Conservation (phyloP, 257 asterid genomes). For the Fraxinus cuspidata region DNA sequence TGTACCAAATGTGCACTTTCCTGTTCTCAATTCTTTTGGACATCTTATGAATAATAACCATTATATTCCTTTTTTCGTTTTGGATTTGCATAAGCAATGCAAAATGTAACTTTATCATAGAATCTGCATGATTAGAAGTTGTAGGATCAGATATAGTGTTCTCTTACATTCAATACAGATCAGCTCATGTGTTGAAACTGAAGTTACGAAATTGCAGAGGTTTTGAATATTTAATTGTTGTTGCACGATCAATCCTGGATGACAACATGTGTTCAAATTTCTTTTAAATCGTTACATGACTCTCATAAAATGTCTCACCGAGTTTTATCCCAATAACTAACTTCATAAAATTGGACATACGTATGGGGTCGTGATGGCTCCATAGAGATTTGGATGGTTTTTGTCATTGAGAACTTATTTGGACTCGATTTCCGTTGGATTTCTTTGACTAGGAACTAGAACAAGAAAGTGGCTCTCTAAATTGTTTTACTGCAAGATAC, state of each 20-base stretch:
- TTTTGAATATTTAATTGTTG: not conserved
- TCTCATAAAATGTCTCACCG: not conserved
- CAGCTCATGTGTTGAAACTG: not conserved
- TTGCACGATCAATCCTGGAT: not conserved
- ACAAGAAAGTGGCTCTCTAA: not conserved
- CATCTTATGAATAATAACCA: slow-evolving; percentile 18
- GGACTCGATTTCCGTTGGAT: not conserved
- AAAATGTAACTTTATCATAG: not conserved
- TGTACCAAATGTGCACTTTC: not conserved
- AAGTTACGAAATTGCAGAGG: not conserved
- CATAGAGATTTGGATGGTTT: too few relatives aligned
- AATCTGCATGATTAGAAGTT: slow-evolving; percentile 6
- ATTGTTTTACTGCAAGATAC: not conserved
- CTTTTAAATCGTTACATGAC: not conserved
- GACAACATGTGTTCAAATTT: not conserved
- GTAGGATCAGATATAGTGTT: not conserved
- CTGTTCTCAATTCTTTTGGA: slow-evolving; percentile 17
- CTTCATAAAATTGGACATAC: not conserved
- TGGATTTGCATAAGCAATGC: not conserved
- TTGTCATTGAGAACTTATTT: not conserved
- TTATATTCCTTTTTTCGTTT: not conserved
- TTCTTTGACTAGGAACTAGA: not conserved
- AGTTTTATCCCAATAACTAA: too few relatives aligned
- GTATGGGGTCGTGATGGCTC: not conserved
- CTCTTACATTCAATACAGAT: not conserved